phyloP scores from a whole-genome alignment of 371 early-diverging fungal species.

The Actinomortierella ambigua region DNA sequence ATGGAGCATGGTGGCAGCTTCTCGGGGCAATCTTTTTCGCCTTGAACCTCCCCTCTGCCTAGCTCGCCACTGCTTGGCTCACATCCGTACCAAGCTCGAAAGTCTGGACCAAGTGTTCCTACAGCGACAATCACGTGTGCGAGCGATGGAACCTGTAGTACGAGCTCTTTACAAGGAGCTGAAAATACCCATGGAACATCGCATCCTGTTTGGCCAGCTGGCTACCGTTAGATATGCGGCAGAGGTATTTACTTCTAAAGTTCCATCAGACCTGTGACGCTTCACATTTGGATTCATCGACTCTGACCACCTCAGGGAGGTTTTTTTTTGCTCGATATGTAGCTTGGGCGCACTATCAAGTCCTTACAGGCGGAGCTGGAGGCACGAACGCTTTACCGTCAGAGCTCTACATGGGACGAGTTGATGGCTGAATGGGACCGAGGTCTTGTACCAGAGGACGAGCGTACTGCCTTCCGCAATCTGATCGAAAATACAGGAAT shows the following conservation, averaged over 20 bases:
- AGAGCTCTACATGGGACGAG: constrained; percentile 38
- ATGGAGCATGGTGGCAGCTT: not conserved
- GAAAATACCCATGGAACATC: constrained; percentile 5
- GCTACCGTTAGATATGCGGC: constrained; percentile 40
- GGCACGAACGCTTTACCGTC: constrained; percentile 50
- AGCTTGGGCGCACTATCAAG: constrained; percentile 45
- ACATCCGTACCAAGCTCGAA: constrained; percentile 24
- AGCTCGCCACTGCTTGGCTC: constrained; percentile 32
- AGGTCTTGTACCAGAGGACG: constrained; percentile 12
- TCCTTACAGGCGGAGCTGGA: constrained; percentile 52
- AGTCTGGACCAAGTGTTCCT: constrained; percentile 32
- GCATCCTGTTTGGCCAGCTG: constrained; percentile 25
- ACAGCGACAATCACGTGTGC: constrained; percentile 41
- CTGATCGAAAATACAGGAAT: constrained; percentile 48
- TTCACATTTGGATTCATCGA: too few species aligned
- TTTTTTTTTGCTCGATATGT: not conserved
- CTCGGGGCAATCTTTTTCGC: constrained; percentile 1
- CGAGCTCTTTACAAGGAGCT: constrained; percentile 37
- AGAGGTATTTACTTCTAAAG: constrained; percentile 16
- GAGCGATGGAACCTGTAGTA: constrained; percentile 38
- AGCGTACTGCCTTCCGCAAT: constrained; percentile 10
- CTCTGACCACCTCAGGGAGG: too few species aligned
- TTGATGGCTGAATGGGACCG: constrained; percentile 50
- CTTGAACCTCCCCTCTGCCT: constrained; percentile 39
- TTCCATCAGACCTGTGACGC: not conserved